These are phyloP conservation scores for Candida manassasensis DNA, from an alignment of 805 yeast species.

Conservation along the genomic window DNA sequence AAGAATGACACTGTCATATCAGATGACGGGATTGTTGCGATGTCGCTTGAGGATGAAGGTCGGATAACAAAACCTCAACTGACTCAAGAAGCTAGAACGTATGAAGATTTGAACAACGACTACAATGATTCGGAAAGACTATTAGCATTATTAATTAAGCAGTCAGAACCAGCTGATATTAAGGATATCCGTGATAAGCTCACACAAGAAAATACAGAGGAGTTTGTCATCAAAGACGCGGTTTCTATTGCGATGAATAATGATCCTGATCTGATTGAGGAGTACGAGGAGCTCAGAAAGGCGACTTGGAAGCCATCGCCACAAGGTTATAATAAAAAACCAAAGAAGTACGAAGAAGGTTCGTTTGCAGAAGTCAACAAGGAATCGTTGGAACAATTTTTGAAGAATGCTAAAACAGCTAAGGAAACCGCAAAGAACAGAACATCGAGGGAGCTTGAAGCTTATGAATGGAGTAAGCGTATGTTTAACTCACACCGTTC, in stretches of 20 bases:
- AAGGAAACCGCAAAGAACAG: slow-evolving; percentile 38
- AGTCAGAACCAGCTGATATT: slow-evolving; percentile 6
- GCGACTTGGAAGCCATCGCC: slow-evolving; percentile 17
- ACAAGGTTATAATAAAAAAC: slow-evolving; percentile 8
- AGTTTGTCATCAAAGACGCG: slow-evolving; percentile 18
- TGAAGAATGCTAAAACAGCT: slow-evolving; percentile 39
- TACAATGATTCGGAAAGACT: slow-evolving; percentile 17
- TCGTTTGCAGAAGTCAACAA: slow-evolving; percentile 4
- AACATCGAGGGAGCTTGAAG: slow-evolving; percentile 43
- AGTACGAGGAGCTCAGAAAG: slow-evolving; percentile 11
- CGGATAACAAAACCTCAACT: no score
- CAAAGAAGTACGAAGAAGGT: slow-evolving; percentile 1
- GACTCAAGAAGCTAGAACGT: slow-evolving; percentile 9
- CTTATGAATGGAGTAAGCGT: slow-evolving; percentile 48
- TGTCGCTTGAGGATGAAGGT: neutral
- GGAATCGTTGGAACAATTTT: slow-evolving; percentile 33
- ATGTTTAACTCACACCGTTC: slow-evolving; percentile 33
- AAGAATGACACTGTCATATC: neutral
- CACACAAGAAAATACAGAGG: slow-evolving; percentile 8
- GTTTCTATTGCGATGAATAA: slow-evolving; percentile 18
- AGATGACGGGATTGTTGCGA: neutral
- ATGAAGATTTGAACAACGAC: slow-evolving; percentile 1
- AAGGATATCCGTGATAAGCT: neutral
- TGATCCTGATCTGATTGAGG: slow-evolving; percentile 10
- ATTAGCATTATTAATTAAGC: slow-evolving; percentile 12